Base-by-base conservation (phyloP, 352 stramenopile species). In the Pythium myriotylum region DNA sequence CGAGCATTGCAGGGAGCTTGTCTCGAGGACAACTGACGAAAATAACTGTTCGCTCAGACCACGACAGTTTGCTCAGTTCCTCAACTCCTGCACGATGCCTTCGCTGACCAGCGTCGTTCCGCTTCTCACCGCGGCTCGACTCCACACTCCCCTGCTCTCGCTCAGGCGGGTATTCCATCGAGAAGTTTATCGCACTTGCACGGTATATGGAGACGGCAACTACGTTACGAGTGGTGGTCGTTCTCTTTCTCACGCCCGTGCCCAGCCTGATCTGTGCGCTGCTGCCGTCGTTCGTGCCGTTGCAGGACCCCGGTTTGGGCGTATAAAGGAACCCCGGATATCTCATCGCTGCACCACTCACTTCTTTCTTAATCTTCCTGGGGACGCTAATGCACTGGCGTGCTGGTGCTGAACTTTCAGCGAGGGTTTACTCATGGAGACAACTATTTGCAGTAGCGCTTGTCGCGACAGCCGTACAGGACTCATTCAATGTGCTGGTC, bases 201-300 rank as follows among this genome's bases (percentile, higher is more conserved):
- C 17, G 20, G 3, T 49, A 49, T 19, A 23, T 12, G 22, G 3
- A 43, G 32, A 48, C 33, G 22, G 23, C 22, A 23, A 29, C 35
- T 19, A 4, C 9, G 20, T 23, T 22, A 7, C 22, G 42, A n/a
- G 32, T 37, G 20, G 20, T n/a, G 13, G 13, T n/a, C 42, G 42
- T 62, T 1, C 13, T 59, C 39, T 17, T 55, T 16, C 12, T 20
- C 4, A 67, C 54, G 16, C 60, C 60, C 16, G 22, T 61, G 8
- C 40, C 40, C 6, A 39, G 60, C 10, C 16, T 67, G 7, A 10
- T 67, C 2, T 29, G 22, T 5, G 43, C 35, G 16, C n/a, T 46
- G 4, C 22, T 58, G 17, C 20, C n/a, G 14, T 58, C 33, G 32
- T 37, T 58, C 13, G 22, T 58, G 50, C 40, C 42, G 42, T 41